Conservation (phyloP, 106 monocot species). For the Dendrobium chrysotoxum region DNA sequence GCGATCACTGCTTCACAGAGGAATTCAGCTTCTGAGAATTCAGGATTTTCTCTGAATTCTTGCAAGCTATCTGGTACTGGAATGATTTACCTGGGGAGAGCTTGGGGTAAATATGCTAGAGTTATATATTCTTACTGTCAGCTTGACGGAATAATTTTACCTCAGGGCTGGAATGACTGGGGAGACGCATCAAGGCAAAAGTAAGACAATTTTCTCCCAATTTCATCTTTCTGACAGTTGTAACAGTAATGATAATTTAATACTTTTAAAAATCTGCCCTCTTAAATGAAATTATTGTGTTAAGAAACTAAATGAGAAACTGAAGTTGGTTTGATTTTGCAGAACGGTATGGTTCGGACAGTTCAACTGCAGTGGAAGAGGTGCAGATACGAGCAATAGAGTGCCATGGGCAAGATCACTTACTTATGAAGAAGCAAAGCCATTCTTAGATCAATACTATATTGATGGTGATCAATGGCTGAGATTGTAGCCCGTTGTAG, state of each 20-base stretch:
- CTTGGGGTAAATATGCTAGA: slow-evolving; percentile 77
- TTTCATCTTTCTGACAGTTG: no score
- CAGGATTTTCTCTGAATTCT: slow-evolving; percentile 65
- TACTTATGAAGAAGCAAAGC: slow-evolving; percentile 45
- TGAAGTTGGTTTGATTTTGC: slow-evolving; percentile 3
- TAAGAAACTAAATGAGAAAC: not conserved
- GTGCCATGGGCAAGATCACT: slow-evolving; percentile 70
- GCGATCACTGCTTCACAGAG: slow-evolving; percentile 87
- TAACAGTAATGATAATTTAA: no score
- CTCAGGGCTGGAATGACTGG: slow-evolving; percentile 92
- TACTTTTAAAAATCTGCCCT: no score
- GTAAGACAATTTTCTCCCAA: slow-evolving; percentile 9
- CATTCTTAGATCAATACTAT: slow-evolving; percentile 53
- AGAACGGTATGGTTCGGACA: slow-evolving; percentile 81
- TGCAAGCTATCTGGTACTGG: slow-evolving; percentile 66
- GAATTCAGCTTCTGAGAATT: slow-evolving; percentile 38
- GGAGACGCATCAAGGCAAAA: slow-evolving; percentile 70
- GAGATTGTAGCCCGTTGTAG: slow-evolving; percentile 29
- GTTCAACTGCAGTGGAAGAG: slow-evolving; percentile 56
- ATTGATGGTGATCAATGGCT: slow-evolving; percentile 76
- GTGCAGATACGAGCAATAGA: slow-evolving; percentile 40
- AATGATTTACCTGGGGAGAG: slow-evolving; percentile 67
- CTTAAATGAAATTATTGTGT: not conserved
- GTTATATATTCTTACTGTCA: slow-evolving; percentile 66
- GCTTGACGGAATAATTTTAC: slow-evolving; percentile 48